Conservation (phyloP, 1,284 basidiomycete species). For the Ceratobasidium sp. region DNA sequence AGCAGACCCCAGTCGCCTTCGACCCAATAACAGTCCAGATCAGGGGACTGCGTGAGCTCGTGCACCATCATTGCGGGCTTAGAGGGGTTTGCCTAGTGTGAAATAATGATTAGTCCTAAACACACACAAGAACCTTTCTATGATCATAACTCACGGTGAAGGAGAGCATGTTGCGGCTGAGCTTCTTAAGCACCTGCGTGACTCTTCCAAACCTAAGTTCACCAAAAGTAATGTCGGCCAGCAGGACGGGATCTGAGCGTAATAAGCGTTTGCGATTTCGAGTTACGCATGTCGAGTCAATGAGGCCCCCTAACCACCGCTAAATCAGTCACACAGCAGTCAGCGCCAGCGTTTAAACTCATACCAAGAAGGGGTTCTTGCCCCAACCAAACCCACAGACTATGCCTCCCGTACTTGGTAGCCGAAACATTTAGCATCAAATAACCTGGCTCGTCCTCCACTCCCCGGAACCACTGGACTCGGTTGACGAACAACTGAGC, state of each 20-base stretch:
- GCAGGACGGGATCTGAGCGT: background rate
- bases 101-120: background rate
- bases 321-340: background rate
- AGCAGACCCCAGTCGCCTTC: background rate
- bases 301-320: background rate
- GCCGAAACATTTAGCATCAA: constrained; percentile 23
- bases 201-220: constrained; percentile 27
- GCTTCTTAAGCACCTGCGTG: background rate
- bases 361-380: background rate
- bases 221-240: constrained; percentile 28
- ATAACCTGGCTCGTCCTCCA: background rate
- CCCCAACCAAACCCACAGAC: constrained; percentile 30
- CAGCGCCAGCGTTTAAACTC: background rate
- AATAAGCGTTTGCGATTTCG: constrained; percentile 11
- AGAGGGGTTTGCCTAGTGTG: background rate
- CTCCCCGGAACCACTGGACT: constrained; percentile 7
- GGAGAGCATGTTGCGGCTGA: background rate
- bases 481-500: constrained; percentile 23
- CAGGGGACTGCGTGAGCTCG: background rate
- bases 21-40: background rate
- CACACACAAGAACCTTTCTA: too few species aligned
- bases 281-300: constrained; percentile 4
- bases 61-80: background rate
- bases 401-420: background rate
- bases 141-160: constrained; percentile 15